Evolutionary conservation across 148 eudicot genomes (phyloP), one percentile per base, ranked within the genome.

Genomic region (Silene conica): DNA sequence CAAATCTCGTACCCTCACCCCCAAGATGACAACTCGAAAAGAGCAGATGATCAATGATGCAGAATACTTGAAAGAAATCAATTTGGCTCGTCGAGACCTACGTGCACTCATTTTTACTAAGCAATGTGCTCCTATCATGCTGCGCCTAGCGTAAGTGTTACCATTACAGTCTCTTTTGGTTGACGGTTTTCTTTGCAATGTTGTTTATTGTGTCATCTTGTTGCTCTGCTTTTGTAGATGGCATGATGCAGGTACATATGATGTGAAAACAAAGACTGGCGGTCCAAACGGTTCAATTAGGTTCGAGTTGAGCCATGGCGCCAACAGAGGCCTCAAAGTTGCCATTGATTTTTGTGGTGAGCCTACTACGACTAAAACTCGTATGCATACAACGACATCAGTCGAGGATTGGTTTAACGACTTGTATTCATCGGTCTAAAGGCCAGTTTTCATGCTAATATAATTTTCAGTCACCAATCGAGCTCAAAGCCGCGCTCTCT

Each of bases 251-350:
- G 97, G 98, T 4, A 91, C 97, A 41, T 91, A 89, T 52, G 90
- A 91, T 71, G 91, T 84, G n/a, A 83, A 81, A 71, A 78, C 96
- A 3, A 94, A 83, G 73, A 85, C 96, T n/a, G 98, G 98, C 71
- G 98, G 98, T 74, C 96, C 98, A 25, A 88, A 91, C 82, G 97
- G 96, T 26, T 94, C 98, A 3, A 89, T 94, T 60, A 89, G 89
- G 78, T 85, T 81, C 22, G 86, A 94, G 88, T 73, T 77, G 76
- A 85, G 69, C 48, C 93, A 87, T 52, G 72, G 58, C 9, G 87
- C 92, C 34, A 94, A 91, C 72, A 76, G 61, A 8, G 97, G 98
- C 41, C 82, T 94, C 54, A 82, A 85, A 73, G 80, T 86, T 56
- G 97, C 96, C 63, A 81, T 89, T 41, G 90, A 91, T 73, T 76